Conservation (phyloP, 306 rosid genomes). For the Ormosia semicastrata region DNA sequence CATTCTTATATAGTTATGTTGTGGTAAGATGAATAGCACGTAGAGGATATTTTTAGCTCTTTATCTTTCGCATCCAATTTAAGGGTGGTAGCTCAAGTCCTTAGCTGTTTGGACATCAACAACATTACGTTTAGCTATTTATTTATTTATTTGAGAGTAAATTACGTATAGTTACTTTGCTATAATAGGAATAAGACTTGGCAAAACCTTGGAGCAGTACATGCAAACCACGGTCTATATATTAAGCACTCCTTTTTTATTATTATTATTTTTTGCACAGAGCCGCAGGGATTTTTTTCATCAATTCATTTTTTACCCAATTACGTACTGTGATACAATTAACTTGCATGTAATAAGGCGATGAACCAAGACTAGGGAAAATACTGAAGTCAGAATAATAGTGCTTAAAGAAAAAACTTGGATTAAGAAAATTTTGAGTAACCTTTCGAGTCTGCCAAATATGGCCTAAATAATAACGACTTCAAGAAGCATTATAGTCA, state of each 20-base stretch:
- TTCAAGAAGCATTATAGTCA: not conserved
- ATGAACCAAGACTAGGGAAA: not conserved
- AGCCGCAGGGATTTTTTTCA: no score
- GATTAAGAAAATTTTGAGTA: not conserved
- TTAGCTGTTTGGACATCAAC: not conserved
- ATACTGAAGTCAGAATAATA: not conserved
- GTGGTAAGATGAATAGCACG: not conserved
- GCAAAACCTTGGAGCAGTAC: no score
- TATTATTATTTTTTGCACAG: no score
- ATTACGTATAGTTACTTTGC: no score
- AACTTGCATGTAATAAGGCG: no score
- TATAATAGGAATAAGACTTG: no score
- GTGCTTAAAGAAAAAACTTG: not conserved
- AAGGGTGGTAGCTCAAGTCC: not conserved
- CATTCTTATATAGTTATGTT: not conserved
- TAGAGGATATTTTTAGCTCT: not conserved
- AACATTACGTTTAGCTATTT: no score
- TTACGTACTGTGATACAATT: no score
- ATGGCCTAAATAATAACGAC: slow-evolving; percentile 2
- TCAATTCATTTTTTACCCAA: no score
- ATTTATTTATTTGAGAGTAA: no score
- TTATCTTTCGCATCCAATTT: not conserved
- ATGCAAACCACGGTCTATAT: no score
- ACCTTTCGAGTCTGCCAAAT: slow-evolving; percentile 11
- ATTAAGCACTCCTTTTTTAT: no score